Evolutionary conservation across 768 basidiomycete genomes (phyloP).

Genomic region (Tulasnella sp.): DNA sequence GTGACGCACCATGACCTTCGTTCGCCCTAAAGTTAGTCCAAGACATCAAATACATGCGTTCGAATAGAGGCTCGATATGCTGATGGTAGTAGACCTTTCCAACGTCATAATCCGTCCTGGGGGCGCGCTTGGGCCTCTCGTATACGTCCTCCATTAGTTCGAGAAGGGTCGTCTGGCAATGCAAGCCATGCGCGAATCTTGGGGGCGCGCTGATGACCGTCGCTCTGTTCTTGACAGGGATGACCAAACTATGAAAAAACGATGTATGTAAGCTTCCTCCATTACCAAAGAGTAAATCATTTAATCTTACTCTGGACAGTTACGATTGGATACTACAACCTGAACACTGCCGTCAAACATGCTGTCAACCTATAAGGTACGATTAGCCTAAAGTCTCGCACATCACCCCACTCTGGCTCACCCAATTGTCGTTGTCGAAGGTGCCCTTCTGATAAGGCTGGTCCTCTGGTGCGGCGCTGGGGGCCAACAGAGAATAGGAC

Average conservation of each 20-base stretch:
- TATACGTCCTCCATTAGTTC: constrained; percentile 13
- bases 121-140: background rate
- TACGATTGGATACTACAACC: background rate
- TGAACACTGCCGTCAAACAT: background rate
- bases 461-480: constrained; percentile 5
- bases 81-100: background rate
- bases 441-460: constrained; percentile 22
- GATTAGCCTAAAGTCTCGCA: too few relatives aligned
- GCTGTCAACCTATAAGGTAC: background rate
- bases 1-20: constrained; percentile 10
- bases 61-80: constrained; percentile 1
- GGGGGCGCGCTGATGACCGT: constrained; percentile 3
- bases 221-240: background rate
- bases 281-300: background rate
- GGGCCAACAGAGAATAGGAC: constrained; percentile 19
- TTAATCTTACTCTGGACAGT: background rate
- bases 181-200: background rate
- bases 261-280: background rate
- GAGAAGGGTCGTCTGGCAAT: constrained; percentile 4
- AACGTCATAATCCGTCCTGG: background rate
- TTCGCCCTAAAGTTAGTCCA: constrained; percentile 10
- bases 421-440: constrained; percentile 24
- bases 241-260: background rate
- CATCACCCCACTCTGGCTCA: too few relatives aligned
- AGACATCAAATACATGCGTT: background rate